Percentiles rank a stretch among this genome's conserved stretches.
Evolutionary conservation across 139 green algal species (phyloP).

Genomic region (Closterium sp.): DNA sequence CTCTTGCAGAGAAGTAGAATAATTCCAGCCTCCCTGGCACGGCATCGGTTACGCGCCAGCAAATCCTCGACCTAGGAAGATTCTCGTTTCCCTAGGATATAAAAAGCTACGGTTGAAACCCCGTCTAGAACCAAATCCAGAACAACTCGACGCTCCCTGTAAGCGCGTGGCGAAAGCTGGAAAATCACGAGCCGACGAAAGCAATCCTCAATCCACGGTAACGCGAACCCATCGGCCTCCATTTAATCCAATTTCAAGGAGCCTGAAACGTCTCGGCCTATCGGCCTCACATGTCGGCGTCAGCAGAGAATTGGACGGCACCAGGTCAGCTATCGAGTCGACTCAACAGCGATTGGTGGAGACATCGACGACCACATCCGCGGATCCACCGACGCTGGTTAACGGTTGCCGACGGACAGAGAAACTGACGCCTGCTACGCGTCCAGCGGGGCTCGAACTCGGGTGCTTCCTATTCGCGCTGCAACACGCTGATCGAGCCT

Average conservation of each 20-base stretch:
- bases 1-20: no score
- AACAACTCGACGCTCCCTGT: not conserved
- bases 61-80: constrained; percentile 98
- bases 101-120: not conserved
- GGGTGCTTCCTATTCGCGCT: not conserved
- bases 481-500: no score
- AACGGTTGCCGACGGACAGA: not conserved
- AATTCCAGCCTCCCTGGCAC: no score
- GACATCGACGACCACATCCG: not conserved
- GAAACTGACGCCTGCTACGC: not conserved
- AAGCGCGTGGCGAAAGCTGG: not conserved
- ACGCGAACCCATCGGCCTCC: no score
- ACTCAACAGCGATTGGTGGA: not conserved
- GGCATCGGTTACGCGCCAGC: constrained; percentile 63
- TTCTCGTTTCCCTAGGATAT: no score
- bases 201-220: no score
- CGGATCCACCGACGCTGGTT: not conserved
- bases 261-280: no score
- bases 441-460: not conserved
- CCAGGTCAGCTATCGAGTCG: not conserved
- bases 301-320: no score
- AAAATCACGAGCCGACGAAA: no score
- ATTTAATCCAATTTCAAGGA: no score
- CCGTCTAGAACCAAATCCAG: not conserved
- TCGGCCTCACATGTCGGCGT: no score